Evolutionary conservation across 441 rosid genomes (phyloP).

Genomic region (Omphalea diandra): DNA sequence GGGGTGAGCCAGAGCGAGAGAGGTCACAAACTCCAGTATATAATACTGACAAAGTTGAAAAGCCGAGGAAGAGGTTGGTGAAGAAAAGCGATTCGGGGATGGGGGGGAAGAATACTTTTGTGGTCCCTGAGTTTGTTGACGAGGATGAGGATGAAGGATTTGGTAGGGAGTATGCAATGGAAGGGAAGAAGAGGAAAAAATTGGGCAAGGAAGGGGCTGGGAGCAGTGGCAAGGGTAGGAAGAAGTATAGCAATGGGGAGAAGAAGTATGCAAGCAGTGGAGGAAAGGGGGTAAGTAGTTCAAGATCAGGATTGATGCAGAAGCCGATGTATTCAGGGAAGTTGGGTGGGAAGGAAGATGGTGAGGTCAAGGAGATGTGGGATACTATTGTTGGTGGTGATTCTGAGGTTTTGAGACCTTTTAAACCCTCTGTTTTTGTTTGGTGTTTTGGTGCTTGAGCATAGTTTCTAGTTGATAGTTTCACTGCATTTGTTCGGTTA

Average conservation of each 20-base stretch:
- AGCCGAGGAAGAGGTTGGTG: conserved; percentile 80
- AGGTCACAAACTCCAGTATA: conserved; percentile 72
- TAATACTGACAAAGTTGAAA: conserved; percentile 60
- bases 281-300: conserved; percentile 38
- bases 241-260: conserved; percentile 28
- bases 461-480: not conserved
- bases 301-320: conserved; percentile 36
- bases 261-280: conserved; percentile 27
- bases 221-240: conserved; percentile 50
- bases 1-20: conserved; percentile 43
- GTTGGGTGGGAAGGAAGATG: conserved; percentile 37
- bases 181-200: conserved; percentile 55
- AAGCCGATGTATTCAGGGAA: conserved; percentile 35
- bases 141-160: conserved; percentile 46
- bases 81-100: conserved; percentile 50
- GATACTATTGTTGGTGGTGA: conserved; percentile 74
- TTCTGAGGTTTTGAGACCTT: conserved; percentile 63
- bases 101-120: conserved; percentile 27
- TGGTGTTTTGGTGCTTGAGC: not conserved
- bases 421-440: not conserved
- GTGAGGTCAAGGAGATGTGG: conserved; percentile 93
- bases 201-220: conserved; percentile 36
- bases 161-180: conserved; percentile 28
- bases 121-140: conserved; percentile 53
- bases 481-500: not conserved